phyloP scores from a whole-genome alignment of 331 rosid genomes.

The Dryas integrifolia region DNA sequence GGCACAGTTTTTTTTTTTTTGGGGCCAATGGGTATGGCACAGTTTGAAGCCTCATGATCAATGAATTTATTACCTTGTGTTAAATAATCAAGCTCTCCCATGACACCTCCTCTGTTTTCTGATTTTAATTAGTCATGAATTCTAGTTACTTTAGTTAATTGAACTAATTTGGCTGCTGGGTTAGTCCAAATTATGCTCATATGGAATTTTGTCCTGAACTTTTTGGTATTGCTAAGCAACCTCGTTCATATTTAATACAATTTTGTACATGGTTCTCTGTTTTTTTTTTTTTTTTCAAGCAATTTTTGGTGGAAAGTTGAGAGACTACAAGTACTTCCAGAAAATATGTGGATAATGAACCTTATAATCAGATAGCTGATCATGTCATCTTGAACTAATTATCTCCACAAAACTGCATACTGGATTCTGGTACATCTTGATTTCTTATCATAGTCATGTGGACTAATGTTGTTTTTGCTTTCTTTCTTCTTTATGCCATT shows the following conservation, averaged over 20 bases:
- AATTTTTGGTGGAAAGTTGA: neutral
- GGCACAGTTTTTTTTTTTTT: neutral
- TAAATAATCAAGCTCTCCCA: neutral
- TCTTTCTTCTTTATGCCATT: neutral
- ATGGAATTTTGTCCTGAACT: neutral
- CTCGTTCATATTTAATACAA: too few relatives aligned
- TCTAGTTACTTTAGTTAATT: neutral
- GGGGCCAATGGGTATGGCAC: slow-evolving; percentile 34
- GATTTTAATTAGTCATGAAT: neutral
- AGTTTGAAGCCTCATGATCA: neutral
- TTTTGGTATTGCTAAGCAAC: too few relatives aligned
- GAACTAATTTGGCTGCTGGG: neutral
- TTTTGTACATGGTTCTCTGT: too few relatives aligned
- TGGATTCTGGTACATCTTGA: too few relatives aligned
- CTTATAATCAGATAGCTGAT: too few relatives aligned
- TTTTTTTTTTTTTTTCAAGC: neutral
- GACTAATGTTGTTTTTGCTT: too few relatives aligned
- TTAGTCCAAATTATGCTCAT: neutral
- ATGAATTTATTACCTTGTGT: neutral
- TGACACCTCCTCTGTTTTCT: slow-evolving; percentile 10
- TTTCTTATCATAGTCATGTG: too few relatives aligned
- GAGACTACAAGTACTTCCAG: neutral
- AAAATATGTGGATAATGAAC: neutral
- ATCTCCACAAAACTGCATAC: too few relatives aligned
- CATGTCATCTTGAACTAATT: too few relatives aligned